Base-by-base conservation (phyloP, 2,329 filamentous ascomycete genomes). In the Bipolaris bicolor region DNA sequence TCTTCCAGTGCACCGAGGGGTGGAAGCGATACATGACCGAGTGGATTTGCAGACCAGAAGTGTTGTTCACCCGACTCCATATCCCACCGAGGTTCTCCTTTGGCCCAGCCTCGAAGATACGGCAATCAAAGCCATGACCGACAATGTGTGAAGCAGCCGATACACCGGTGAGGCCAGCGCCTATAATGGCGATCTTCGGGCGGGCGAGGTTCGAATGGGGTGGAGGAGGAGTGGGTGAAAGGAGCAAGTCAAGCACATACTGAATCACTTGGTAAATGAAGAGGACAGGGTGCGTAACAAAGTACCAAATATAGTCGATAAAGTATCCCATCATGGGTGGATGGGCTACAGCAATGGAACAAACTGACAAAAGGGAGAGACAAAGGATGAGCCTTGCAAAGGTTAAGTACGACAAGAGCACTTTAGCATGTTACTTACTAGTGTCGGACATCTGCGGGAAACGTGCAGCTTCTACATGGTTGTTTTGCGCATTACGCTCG, bases 1-100 rank as follows among this genome's bases (percentile, higher is more conserved):
- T 80, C 33, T 84, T 80, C 87, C 90, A 96, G 59, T 84, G 82
- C 1, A 96, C 86, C 0, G 89, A 90, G 0, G 92, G 92, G 64
- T 94, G 90, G 73, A 96, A 96, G 20, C 91, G 86, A 75, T 94
- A 96, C 91, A 95, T 95, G 56, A 93, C 75, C 18, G 88, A 91
- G 73, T 96, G 90, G 20, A 96, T 93, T 69, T 95, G 91, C 0
- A 96, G 83, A 15, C 90, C 86, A 0, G 90, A 93, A 0, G 90
- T 93, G 49, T 90, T 90, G 78, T 95, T 94, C 39, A 95, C 90
- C 75, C 84, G 84, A 70, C 87, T 91, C 90, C 91, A 94, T 33
- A 94, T 94, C 0, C 91, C 91, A 15, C 90, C 90, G 0, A 96
- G 74, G 22, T 85, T 81, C 15, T 90, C 83, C 61, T 86, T 81